Evolutionary conservation across 129 eudicot genomes (phyloP), one percentile per base, ranked within the genome.

Genomic region (Pulicaria dysenterica): DNA sequence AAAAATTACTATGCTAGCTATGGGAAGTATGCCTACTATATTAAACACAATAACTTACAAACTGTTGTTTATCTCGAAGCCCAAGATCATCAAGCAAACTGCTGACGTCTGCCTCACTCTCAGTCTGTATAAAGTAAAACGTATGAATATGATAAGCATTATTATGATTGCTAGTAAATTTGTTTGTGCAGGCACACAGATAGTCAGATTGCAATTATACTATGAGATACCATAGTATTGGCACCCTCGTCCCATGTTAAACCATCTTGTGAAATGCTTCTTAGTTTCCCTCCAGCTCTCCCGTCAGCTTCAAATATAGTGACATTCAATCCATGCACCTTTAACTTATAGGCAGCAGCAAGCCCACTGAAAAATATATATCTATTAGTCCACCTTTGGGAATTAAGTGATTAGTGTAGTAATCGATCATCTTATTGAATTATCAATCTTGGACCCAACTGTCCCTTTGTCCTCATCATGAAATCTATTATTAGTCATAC

Each of bases 181-280:
- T 38, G 19, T 16, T 16, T 3, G 31, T 24, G 42, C 41, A 39
- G 3, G 41, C 19, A 63, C 44, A 44, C 73, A n/a, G n/a, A n/a
- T n/a, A n/a, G n/a, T 59, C 15, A 16, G 36, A 42, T 15, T 53
- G 44, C 15, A 43, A 19, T 36, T 41, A 17, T 7, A 44, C 55
- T 44, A 16, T 40, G 13, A 54, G 36, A 69, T 78, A 86, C 97
- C 99, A 94, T 94, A 70, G 99, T 94, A 67, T 94, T 94, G 65
- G 99, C 99, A 11, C 99, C 99, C 77, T 90, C 99, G 47, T 94
- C 99, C 99, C 97, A 94, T 76, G 88, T 75, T n/a, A 94, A 72
- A 75, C 97, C 97, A 84, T 86, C 75, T 51, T 82, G 91, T 17
- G 83, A 79, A 74, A 86, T 67, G 77, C 89, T 94, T 83, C 82